These are phyloP conservation scores for Dactylellina haptotyla DNA, from an alignment of 2,329 filamentous ascomycete species.

Conservation along the genomic window DNA sequence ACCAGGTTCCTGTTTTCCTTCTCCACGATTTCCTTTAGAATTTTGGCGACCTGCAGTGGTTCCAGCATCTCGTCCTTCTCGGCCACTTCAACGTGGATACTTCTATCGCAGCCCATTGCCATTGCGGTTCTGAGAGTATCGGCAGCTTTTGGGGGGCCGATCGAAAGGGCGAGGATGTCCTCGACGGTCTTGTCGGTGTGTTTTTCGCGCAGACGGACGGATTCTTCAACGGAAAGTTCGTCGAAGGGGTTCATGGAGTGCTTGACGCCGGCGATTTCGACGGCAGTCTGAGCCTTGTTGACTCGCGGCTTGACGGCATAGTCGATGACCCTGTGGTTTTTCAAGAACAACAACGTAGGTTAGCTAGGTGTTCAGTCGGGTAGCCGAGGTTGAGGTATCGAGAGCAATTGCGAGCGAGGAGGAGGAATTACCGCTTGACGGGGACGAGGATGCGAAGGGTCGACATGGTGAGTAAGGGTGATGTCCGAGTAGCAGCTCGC, in stretches of 20 bases:
- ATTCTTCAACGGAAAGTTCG: conserved; percentile 96
- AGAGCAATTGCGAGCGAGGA: neutral
- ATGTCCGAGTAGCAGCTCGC: neutral
- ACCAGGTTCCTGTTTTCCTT: conserved; percentile 90
- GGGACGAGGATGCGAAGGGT: conserved; percentile 68
- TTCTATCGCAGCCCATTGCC: conserved; percentile 97
- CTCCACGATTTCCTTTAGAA: conserved; percentile 81
- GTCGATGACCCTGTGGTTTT: conserved; percentile 65
- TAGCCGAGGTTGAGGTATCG: conserved; percentile 27
- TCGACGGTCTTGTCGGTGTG: conserved; percentile 80
- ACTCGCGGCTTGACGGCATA: conserved; percentile 75
- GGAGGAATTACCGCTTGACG: conserved; percentile 63
- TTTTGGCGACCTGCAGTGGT: conserved; percentile 90
- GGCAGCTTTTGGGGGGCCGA: conserved; percentile 84
- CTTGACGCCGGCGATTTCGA: conserved; percentile 93
- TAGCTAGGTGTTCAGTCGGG: conserved; percentile 11
- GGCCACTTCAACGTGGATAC: conserved; percentile 83
- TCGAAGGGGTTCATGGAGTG: conserved; percentile 99
- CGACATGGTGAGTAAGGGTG: conserved; percentile 33
- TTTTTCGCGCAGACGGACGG: conserved; percentile 91
- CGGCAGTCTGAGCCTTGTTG: conserved; percentile 79
- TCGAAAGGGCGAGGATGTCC: conserved; percentile 89
- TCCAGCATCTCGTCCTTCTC: conserved; percentile 76
- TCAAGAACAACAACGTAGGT: neutral
- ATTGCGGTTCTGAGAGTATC: conserved; percentile 95